A percentile compares a stretch with the other conserved stretches of the same genome.
These are phyloP conservation scores for Acanthochlamys bracteata DNA, from an alignment of 106 monocot species.

Conservation along the genomic window DNA sequence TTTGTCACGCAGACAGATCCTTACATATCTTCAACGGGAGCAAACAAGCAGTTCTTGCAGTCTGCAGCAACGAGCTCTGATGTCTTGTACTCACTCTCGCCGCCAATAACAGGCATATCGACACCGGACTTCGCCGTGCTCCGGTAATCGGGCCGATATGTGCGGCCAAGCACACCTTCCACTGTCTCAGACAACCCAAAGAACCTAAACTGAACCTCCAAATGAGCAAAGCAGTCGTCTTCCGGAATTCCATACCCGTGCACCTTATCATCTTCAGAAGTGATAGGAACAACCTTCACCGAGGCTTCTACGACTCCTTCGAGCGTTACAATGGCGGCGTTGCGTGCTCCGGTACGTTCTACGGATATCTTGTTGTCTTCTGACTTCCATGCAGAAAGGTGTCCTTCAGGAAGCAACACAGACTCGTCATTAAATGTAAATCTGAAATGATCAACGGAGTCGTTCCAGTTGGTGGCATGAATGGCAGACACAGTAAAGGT, in stretches of 20 bases:
- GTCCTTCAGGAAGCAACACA: neutral
- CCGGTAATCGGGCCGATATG: neutral
- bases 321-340: neutral
- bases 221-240: constrained; percentile 1
- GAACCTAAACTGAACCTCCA: constrained; percentile 6
- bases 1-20: no score
- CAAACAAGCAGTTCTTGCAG: constrained; percentile 1
- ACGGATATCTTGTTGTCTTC: neutral
- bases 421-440: neutral
- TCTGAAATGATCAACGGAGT: neutral
- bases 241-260: neutral
- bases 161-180: constrained; percentile 4
- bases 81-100: neutral
- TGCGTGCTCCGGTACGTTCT: neutral
- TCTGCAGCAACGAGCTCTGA: neutral
- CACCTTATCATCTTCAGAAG: neutral
- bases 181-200: neutral
- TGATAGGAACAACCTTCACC: neutral
- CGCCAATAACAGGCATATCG: constrained; percentile 1
- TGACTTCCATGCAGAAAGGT: neutral
- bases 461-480: neutral
- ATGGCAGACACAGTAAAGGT: neutral
- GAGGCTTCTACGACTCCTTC: neutral
- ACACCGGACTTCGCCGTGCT: constrained; percentile 6
- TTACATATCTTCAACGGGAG: neutral